A percentile compares a stretch with the other conserved stretches of the same genome.
These are phyloP conservation scores for Aegilops umbellulata DNA, from an alignment of 176 grass and related monocot genomes.

Conservation along the genomic window DNA sequence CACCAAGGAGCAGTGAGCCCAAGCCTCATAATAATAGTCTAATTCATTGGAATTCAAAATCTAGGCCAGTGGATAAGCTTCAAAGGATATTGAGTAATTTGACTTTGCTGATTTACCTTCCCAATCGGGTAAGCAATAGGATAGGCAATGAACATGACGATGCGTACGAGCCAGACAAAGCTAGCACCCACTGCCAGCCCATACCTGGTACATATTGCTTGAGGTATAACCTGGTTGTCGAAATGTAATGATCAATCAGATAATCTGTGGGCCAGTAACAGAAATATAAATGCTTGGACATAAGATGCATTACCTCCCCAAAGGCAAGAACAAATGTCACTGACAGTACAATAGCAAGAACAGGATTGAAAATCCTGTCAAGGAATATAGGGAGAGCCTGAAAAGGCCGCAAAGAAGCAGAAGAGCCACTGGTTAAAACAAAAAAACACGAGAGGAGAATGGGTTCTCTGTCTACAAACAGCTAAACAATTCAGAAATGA, in stretches of 20 bases:
- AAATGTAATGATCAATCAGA: slow-evolving; percentile 35
- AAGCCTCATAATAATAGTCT: slow-evolving; percentile 1
- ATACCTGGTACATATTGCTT: slow-evolving; percentile 99
- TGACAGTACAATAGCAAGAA: slow-evolving; percentile 91
- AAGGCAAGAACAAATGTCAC: slow-evolving; percentile 98
- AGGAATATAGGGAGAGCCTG: slow-evolving; percentile 98
- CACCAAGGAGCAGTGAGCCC: slow-evolving; percentile 21
- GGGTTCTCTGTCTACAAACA: background rate
- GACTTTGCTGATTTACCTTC: slow-evolving; percentile 63
- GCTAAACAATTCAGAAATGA: background rate
- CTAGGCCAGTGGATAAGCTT: background rate
- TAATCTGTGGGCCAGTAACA: background rate
- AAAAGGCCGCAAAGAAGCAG: slow-evolving; percentile 21
- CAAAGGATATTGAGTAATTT: slow-evolving; percentile 4
- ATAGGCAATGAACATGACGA: slow-evolving; percentile 87
- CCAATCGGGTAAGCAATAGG: slow-evolving; percentile 97
- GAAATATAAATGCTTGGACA: background rate
- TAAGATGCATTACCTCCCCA: slow-evolving; percentile 68
- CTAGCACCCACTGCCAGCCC: slow-evolving; percentile 95
- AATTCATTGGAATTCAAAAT: slow-evolving; percentile 13
- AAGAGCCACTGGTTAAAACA: slow-evolving; percentile 8
- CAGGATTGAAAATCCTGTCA: slow-evolving; percentile 95
- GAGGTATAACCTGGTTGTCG: slow-evolving; percentile 85
- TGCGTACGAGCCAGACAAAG: slow-evolving; percentile 92
- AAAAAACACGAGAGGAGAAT: slow-evolving; percentile 20